Evolutionary conservation across 345 rosid genomes (phyloP).

Genomic region (Salix suchowensis): DNA sequence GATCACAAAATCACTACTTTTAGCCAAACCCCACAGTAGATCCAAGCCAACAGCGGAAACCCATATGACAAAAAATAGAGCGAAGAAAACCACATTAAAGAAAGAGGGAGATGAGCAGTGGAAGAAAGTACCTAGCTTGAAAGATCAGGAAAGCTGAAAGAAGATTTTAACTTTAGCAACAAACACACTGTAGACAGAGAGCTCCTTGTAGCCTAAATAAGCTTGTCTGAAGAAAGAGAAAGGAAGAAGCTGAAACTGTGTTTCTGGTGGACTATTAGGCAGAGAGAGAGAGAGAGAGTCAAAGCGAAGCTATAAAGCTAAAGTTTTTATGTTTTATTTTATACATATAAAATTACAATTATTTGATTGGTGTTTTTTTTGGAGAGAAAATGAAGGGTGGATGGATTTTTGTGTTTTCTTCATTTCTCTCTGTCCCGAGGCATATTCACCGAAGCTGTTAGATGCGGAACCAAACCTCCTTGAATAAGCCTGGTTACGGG

Average conservation of each 20-base stretch:
- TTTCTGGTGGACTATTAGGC: conserved; percentile 26
- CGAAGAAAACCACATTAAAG: conserved; percentile 1
- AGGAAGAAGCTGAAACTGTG: conserved; percentile 1
- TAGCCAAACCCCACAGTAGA: conserved; percentile 30
- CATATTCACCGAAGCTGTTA: too few species aligned
- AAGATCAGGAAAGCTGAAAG: conserved; percentile 16
- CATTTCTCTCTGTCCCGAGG: not conserved
- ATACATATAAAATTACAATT: not conserved
- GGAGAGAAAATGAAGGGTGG: not conserved
- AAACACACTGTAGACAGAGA: conserved; percentile 15
- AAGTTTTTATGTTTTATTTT: not conserved
- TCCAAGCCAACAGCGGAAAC: conserved; percentile 30
- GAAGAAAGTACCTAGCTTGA: conserved; percentile 31
- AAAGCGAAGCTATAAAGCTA: conserved; percentile 26
- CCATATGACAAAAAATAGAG: conserved; percentile 29
- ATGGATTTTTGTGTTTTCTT: not conserved
- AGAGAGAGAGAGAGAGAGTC: conserved; percentile 28
- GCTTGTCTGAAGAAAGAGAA: conserved; percentile 8
- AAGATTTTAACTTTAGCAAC: conserved; percentile 6
- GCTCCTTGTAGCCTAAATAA: conserved; percentile 2
- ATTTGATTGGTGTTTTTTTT: conserved; percentile 9
- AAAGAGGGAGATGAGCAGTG: not conserved
- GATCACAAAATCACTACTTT: conserved; percentile 17
- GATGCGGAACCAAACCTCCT: too few species aligned
- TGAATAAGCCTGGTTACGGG: too few species aligned